Evolutionary conservation across 176 grass and related monocot genomes (phyloP), one percentile per base, ranked within the genome.

Genomic region (Oryza punctata): DNA sequence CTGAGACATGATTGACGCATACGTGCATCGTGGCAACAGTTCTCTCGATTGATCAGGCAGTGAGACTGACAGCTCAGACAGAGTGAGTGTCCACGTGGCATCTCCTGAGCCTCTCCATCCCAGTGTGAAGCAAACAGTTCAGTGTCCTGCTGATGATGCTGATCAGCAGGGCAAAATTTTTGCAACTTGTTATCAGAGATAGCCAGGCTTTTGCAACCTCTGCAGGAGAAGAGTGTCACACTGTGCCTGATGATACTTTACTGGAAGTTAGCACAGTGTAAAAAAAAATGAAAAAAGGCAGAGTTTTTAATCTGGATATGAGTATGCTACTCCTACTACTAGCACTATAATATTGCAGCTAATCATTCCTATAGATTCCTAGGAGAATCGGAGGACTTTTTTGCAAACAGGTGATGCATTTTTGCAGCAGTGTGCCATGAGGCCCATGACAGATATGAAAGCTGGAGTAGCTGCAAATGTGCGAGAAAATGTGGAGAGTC

Each of bases 301-400:
- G 57, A 3, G 70, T 46, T 73, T 23, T 40, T 6, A 24, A 1
- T 11, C 6, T 65, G 21, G 18, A 18, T 15, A 15, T 5, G 4
- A n/a, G 29, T 46, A 72, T 23, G 54, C n/a, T 46, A 72, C 11
- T 33, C 3, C 32, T 33, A n/a, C 21, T 24, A 8, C 7, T 24
- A n/a, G 8, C 11, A 61, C n/a, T 63, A 10, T 12, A 21, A 19
- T 49, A 35, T 59, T 24, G 24, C 25, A 77, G 47, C 65, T 69
- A 85, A 76, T 23, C 63, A 84, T 70, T 23, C 30, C 18, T 15
- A 69, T 10, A 69, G 49, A 70, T 70, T 29, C 27, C 61, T 50
- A 45, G 10, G 32, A 77, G 44, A 28, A 68, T 41, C 15, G 10
- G 19, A 59, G 44, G 21, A 26, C 28, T 26, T n/a, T n/a, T n/a